Conservation (phyloP, 768 basidiomycete species). For the Rhodotorula diobovata region DNA sequence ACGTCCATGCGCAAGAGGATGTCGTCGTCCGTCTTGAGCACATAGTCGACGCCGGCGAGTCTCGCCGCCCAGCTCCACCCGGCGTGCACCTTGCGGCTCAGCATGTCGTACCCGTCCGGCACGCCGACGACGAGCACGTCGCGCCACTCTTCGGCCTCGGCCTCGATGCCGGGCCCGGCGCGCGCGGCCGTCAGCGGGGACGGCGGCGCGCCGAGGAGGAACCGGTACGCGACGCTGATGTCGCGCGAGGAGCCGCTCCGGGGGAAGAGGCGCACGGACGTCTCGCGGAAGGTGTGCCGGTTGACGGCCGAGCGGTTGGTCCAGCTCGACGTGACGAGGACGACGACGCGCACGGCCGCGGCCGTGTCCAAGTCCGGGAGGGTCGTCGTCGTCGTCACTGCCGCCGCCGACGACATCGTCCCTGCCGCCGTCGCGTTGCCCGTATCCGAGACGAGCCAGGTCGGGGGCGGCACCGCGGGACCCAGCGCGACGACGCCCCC, state of each 20-base stretch:
- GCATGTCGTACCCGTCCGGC: conserved; percentile 12
- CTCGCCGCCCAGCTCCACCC: conserved; percentile 30
- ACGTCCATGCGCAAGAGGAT: conserved; percentile 30
- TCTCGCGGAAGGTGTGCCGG: conserved; percentile 33
- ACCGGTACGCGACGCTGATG: conserved; percentile 33
- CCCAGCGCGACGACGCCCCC: conserved; percentile 30
- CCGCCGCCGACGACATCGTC: too few species aligned
- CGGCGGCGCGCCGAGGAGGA: conserved; percentile 36
- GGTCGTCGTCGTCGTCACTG: neutral
- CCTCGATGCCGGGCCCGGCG: conserved; percentile 26
- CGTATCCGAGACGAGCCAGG: neutral
- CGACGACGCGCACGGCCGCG: conserved; percentile 18
- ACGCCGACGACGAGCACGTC: conserved; percentile 33
- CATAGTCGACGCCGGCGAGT: conserved; percentile 34
- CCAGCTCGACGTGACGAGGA: conserved; percentile 39
- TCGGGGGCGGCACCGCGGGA: neutral
- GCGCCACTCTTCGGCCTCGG: conserved; percentile 26
- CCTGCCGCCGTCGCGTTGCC: too few species aligned
- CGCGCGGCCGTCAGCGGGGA: conserved; percentile 21
- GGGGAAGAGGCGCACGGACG: conserved; percentile 26
- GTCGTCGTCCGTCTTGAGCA: conserved; percentile 39
- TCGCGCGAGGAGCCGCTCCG: neutral
- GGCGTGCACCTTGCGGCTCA: conserved; percentile 26
- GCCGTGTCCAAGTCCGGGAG: neutral
- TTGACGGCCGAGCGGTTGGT: conserved; percentile 13